Percentiles rank a stretch among this genome's conserved stretches.
Conservation (phyloP, 1,139 yeast genomes). For the Protomyces arabidopsidicola region DNA sequence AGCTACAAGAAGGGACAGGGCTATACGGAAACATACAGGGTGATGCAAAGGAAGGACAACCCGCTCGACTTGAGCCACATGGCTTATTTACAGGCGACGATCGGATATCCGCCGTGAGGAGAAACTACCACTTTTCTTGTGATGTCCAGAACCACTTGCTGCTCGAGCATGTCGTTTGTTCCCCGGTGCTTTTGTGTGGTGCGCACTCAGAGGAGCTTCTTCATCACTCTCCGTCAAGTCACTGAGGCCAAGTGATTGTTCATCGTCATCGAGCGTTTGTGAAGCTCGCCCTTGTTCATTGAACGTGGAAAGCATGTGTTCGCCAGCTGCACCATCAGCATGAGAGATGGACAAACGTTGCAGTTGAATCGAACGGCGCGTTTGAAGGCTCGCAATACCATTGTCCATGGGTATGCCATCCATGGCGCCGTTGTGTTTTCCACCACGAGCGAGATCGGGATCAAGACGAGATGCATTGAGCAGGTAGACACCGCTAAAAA, state of each 20-base stretch:
- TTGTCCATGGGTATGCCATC: slow-evolving; percentile 79
- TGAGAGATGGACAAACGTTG: slow-evolving; percentile 36
- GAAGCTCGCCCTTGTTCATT: not conserved
- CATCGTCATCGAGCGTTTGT: not conserved
- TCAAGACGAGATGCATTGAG: slow-evolving; percentile 45
- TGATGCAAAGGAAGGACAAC: too few species aligned
- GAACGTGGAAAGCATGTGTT: slow-evolving; percentile 4
- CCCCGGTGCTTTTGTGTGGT: not conserved
- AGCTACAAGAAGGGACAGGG: too few species aligned
- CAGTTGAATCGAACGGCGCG: slow-evolving; percentile 50
- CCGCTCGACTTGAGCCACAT: too few species aligned
- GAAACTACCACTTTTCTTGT: slow-evolving; percentile 17
- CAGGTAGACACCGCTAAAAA: slow-evolving; percentile 80
- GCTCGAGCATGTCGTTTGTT: not conserved
- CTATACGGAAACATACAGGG: too few species aligned
- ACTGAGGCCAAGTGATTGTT: slow-evolving; percentile 9
- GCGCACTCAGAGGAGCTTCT: not conserved
- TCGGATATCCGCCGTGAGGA: not conserved
- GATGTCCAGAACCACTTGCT: not conserved
- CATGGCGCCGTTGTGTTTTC: slow-evolving; percentile 49
- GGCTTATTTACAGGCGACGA: too few species aligned
- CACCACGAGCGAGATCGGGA: slow-evolving; percentile 37
- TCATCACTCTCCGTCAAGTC: slow-evolving; percentile 21
- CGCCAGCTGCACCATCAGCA: slow-evolving; percentile 11
- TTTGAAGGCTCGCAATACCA: slow-evolving; percentile 78